Conservation (phyloP, 2,329 filamentous ascomycete genomes). For the Ophiosphaerella narmari region DNA sequence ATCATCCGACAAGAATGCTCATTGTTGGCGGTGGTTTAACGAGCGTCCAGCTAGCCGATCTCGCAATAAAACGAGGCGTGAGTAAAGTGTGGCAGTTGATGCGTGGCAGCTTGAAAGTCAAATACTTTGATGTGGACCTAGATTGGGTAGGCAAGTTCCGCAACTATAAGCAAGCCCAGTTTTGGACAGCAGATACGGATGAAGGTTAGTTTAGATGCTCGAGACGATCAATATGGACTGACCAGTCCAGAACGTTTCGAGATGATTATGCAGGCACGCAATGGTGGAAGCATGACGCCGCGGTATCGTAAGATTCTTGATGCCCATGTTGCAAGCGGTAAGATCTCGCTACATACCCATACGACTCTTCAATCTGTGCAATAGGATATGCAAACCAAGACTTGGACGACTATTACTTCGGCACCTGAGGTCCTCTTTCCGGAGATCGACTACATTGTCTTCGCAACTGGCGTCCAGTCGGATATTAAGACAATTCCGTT, state of each 20-base stretch:
- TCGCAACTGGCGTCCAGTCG: slow-evolving; percentile 72
- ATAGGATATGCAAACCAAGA: slow-evolving; percentile 56
- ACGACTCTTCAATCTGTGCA: slow-evolving; percentile 60
- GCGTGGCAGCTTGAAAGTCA: slow-evolving; percentile 65
- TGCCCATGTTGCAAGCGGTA: slow-evolving; percentile 58
- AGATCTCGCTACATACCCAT: slow-evolving; percentile 61
- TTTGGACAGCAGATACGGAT: slow-evolving; percentile 76
- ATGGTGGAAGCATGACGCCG: slow-evolving; percentile 78
- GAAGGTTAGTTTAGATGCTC: slow-evolving; percentile 47
- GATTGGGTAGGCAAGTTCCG: slow-evolving; percentile 83
- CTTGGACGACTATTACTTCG: slow-evolving; percentile 42
- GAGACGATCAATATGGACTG: not conserved
- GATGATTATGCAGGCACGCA: slow-evolving; percentile 68
- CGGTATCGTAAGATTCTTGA: slow-evolving; percentile 70
- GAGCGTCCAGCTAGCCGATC: slow-evolving; percentile 72
- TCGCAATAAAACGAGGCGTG: slow-evolving; percentile 67
- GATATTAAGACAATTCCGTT: slow-evolving; percentile 66
- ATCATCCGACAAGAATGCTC: slow-evolving; percentile 62
- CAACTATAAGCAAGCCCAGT: slow-evolving; percentile 75
- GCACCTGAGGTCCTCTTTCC: slow-evolving; percentile 59
- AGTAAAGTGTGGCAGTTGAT: slow-evolving; percentile 72
- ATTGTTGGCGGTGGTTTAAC: slow-evolving; percentile 78
- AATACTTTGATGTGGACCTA: slow-evolving; percentile 77
- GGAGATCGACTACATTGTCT: slow-evolving; percentile 70
- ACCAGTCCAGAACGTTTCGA: slow-evolving; percentile 61